Evolutionary conservation across 2,329 filamentous ascomycete genomes (phyloP).

Genomic region (Clarireedia sp.): DNA sequence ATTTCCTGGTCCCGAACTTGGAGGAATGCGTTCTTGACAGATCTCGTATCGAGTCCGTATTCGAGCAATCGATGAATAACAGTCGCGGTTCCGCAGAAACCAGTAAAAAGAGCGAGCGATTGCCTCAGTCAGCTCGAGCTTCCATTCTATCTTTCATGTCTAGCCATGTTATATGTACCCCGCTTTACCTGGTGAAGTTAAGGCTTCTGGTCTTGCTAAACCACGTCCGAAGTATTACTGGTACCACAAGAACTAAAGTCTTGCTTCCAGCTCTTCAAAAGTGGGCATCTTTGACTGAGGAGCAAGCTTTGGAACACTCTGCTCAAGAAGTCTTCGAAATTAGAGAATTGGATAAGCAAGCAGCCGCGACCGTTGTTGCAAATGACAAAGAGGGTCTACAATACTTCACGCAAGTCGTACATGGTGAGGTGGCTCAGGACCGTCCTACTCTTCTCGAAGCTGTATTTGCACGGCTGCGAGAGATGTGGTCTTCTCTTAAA

Average conservation of each 20-base stretch:
- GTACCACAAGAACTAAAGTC: constrained; percentile 60
- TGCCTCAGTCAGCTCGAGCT: constrained; percentile 53
- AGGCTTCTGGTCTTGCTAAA: constrained; percentile 66
- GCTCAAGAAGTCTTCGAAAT: constrained; percentile 39
- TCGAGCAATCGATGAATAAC: constrained; percentile 55
- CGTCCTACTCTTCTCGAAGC: constrained; percentile 48
- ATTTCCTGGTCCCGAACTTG: constrained; percentile 63
- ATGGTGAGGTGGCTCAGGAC: constrained; percentile 35
- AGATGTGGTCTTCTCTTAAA: constrained; percentile 68
- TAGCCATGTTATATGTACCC: constrained; percentile 62
- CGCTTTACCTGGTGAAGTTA: constrained; percentile 61
- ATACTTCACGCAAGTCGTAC: constrained; percentile 43
- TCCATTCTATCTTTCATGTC: constrained; percentile 65
- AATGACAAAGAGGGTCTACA: constrained; percentile 51
- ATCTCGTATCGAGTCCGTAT: constrained; percentile 56
- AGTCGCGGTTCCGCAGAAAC: constrained; percentile 31
- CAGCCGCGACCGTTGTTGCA: constrained; percentile 45
- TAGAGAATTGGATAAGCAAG: constrained; percentile 41
- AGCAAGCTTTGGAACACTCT: constrained; percentile 44
- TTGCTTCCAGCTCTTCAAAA: constrained; percentile 66
- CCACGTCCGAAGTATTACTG: constrained; percentile 63
- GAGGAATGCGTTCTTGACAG: constrained; percentile 83
- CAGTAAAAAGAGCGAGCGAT: constrained; percentile 38
- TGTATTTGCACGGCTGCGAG: constrained; percentile 60
- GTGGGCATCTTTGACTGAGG: constrained; percentile 53